phyloP scores from a whole-genome alignment of 176 grass and related monocot genomes.

The Juncus inflexus region DNA sequence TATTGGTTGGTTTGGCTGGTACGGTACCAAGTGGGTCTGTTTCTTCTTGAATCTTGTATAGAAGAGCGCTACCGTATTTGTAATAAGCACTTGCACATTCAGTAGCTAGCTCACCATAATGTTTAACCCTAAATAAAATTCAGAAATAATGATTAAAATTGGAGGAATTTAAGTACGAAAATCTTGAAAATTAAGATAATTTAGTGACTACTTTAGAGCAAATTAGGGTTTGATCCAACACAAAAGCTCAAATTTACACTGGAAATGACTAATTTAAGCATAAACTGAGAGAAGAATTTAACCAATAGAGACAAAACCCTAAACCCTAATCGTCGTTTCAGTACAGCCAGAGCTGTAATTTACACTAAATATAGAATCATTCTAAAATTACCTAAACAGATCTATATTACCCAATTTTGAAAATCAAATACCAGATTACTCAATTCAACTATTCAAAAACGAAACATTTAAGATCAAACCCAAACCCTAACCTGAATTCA shows the following conservation, averaged over 20 bases:
- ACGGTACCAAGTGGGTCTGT: slow-evolving; percentile 71
- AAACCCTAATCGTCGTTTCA: no score
- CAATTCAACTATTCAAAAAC: neutral
- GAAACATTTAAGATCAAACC: neutral
- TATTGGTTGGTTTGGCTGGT: slow-evolving; percentile 46
- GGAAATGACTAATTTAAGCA: neutral
- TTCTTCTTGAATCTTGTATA: slow-evolving; percentile 93
- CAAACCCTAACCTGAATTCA: slow-evolving; percentile 80
- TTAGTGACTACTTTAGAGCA: neutral
- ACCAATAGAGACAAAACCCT: no score
- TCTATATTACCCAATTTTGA: no score
- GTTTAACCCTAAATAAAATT: slow-evolving; percentile 35
- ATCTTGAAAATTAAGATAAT: neutral
- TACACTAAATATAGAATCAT: no score
- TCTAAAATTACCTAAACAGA: no score
- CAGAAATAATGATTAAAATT: neutral
- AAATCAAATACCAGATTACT: no score
- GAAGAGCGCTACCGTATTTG: slow-evolving; percentile 80
- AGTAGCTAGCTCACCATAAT: slow-evolving; percentile 68
- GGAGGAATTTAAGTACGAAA: neutral
- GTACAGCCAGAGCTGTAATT: no score
- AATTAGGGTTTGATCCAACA: neutral
- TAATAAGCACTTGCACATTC: slow-evolving; percentile 90
- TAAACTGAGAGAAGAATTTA: neutral
- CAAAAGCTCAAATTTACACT: slow-evolving; percentile 14